Evolutionary conservation across 148 eudicot genomes (phyloP), one percentile per base, ranked within the genome.

Genomic region (Silene conica): DNA sequence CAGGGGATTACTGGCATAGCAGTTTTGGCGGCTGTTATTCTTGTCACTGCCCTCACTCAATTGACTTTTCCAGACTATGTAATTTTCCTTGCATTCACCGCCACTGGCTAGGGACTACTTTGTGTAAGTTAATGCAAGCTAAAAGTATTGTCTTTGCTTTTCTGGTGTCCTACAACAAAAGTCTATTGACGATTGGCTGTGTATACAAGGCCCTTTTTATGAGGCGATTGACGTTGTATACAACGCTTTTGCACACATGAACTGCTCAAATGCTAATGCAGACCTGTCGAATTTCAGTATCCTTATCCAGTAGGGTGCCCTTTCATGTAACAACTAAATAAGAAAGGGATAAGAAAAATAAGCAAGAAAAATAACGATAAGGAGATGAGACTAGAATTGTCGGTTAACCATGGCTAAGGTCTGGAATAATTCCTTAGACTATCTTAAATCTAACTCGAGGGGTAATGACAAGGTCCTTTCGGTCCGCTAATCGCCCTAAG

Each of bases 101-200:
- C 97, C 55, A 95, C 99, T 62, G 99, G 99, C 80, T 95, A 97
- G 99, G 83, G 81, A 79, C 86, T 95, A 65, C 82, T 95, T 21
- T 85, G 84, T 79, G 98, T 93, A 85, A 93, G 98, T 86, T 71
- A 52, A 52, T 25, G 6, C 59, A 20, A 69, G 5, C 58, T 60
- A 14, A 58, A 65, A 28, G 46, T 63, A 55, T 18, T 46, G 38
- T 22, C 23, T 31, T 65, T 65, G 18, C 26, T 45, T 20, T 70
- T 50, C 20, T 61, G 31, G 45, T 68, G 9, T 62, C 65, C 56
- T 46, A 14, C 66, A 50, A 13, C 16, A 50, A 50, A 13, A 13
- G 18, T 50, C 55, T 11, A 50, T 50, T 13, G 28, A 2, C 28
- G 2, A 26, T 26, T 26, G 28, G 2, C 28, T 1, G 1, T 26